phyloP scores from a whole-genome alignment of 2,329 filamentous ascomycete genomes.

The Ophiostoma quercus region DNA sequence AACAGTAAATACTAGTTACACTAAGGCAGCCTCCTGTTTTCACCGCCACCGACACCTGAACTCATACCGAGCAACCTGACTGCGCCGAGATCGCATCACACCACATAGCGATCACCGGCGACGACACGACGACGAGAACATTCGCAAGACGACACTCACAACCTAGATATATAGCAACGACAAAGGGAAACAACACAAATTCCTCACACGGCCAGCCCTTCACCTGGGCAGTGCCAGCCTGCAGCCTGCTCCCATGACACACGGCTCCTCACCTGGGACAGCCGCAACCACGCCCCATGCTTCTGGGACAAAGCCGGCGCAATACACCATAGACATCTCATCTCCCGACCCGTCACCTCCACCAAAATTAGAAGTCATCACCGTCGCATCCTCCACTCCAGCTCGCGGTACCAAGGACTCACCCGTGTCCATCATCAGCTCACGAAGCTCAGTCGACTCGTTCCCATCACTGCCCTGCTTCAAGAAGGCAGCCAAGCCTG shows the following conservation, averaged over 20 bases:
- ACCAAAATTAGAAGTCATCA: background rate
- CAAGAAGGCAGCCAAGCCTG: background rate
- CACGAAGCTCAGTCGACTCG: constrained; percentile 20
- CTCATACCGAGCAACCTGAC: background rate
- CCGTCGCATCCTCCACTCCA: background rate
- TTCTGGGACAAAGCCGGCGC: background rate
- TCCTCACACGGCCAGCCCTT: background rate
- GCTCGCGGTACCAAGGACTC: background rate
- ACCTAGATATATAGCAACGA: background rate
- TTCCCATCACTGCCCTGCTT: constrained; percentile 17
- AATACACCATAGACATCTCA: background rate
- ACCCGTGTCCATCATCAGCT: background rate
- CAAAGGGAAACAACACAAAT: background rate
- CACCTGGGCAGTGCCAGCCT: background rate
- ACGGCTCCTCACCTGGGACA: background rate
- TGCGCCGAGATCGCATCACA: background rate
- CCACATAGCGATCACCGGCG: background rate
- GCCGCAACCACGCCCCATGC: background rate
- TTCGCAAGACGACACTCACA: background rate
- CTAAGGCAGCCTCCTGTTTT: background rate
- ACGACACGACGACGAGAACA: background rate
- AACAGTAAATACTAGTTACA: background rate
- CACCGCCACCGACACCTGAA: background rate
- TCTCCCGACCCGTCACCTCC: background rate
- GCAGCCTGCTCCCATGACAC: background rate